A percentile compares a stretch with the other conserved stretches of the same genome.
phyloP scores from a whole-genome alignment of 768 basidiomycete species.

The Kwoniella botswanensis region DNA sequence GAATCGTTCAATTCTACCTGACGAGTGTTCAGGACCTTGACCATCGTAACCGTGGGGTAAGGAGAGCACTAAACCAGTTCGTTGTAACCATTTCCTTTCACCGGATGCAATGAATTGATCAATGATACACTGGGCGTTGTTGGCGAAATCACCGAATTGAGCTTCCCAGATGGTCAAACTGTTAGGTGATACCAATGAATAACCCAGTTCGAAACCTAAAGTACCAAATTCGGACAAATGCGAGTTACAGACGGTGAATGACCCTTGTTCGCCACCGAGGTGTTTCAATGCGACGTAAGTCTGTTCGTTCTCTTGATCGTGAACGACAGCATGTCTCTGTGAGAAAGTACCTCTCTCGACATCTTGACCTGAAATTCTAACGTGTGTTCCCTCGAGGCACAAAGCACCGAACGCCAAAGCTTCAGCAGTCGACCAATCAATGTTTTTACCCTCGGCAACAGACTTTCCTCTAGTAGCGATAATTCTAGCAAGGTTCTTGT shows the following conservation, averaged over 20 bases:
- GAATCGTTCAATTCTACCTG: slow-evolving; percentile 93
- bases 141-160: slow-evolving; percentile 95
- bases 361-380: slow-evolving; percentile 95
- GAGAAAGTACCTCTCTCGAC: slow-evolving; percentile 99
- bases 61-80: slow-evolving; percentile 84
- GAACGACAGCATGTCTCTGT: slow-evolving; percentile 94
- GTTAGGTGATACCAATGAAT: slow-evolving; percentile 95
- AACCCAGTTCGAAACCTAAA: slow-evolving; percentile 96
- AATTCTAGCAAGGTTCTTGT: slow-evolving; percentile 93
- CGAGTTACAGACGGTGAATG: slow-evolving; percentile 94
- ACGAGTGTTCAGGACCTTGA: slow-evolving; percentile 97
- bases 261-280: slow-evolving; percentile 84
- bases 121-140: slow-evolving; percentile 96
- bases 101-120: slow-evolving; percentile 98
- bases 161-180: slow-evolving; percentile 96
- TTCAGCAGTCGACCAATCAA: slow-evolving; percentile 99
- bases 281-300: slow-evolving; percentile 90
- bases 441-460: slow-evolving; percentile 85
- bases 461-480: slow-evolving; percentile 84
- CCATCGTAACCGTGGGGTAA: slow-evolving; percentile 97
- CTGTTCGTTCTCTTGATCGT: slow-evolving; percentile 90
- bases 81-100: slow-evolving; percentile 96
- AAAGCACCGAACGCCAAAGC: slow-evolving; percentile 94
- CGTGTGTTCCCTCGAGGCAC: slow-evolving; percentile 88
- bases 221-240: slow-evolving; percentile 92